A percentile compares a stretch with the other conserved stretches of the same genome.
Evolutionary conservation across 2,329 filamentous ascomycete genomes (phyloP).

Genomic region (Periconia sp.): DNA sequence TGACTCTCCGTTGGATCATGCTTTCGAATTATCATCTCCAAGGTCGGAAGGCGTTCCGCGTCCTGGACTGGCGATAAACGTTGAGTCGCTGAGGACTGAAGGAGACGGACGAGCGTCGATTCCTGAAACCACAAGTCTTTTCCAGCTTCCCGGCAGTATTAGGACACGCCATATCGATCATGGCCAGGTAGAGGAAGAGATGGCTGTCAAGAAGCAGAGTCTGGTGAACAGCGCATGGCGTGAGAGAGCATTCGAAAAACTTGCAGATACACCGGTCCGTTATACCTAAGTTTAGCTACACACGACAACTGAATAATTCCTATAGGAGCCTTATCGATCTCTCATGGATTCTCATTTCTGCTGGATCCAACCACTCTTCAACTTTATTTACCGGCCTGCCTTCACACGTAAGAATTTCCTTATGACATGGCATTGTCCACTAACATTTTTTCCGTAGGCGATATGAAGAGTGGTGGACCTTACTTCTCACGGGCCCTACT

Average conservation of each 20-base stretch:
- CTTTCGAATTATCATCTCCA: too few relatives aligned
- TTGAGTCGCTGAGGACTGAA: conserved; percentile 3
- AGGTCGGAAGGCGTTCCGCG: too few relatives aligned
- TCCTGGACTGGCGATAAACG: too few relatives aligned
- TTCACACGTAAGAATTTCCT: conserved; percentile 9
- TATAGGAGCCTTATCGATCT: conserved; percentile 11
- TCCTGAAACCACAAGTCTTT: conserved; percentile 11
- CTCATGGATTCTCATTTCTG: conserved; percentile 14
- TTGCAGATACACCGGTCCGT: conserved; percentile 11
- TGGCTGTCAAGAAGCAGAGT: conserved; percentile 8
- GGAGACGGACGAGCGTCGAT: conserved; percentile 4
- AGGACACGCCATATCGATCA: background rate
- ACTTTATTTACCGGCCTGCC: conserved; percentile 13
- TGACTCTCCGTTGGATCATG: too few relatives aligned
- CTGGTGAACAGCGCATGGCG: conserved; percentile 12
- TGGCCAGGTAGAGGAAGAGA: background rate
- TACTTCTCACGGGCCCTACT: conserved; percentile 13
- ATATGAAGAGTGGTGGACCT: conserved; percentile 12
- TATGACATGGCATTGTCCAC: background rate
- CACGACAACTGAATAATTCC: background rate
- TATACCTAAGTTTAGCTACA: background rate
- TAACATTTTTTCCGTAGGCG: conserved; percentile 3
- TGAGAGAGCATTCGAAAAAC: conserved; percentile 9
- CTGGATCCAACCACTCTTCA: conserved; percentile 17
- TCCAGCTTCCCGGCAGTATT: conserved; percentile 7